Base-by-base conservation (phyloP, 2,329 filamentous ascomycete species). In the Penicillium decumbens region DNA sequence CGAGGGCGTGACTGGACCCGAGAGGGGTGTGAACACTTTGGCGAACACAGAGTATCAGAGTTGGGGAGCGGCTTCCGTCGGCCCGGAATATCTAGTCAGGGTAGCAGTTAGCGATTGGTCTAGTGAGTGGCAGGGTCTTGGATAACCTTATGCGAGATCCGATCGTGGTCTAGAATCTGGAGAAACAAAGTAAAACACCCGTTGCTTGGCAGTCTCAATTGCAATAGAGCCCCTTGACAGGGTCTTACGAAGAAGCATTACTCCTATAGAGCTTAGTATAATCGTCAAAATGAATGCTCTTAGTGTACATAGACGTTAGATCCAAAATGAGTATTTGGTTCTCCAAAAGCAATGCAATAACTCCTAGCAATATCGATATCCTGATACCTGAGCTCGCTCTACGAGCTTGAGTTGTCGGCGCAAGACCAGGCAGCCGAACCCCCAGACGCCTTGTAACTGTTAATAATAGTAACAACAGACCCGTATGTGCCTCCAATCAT, bases 401-500 rank as follows among this genome's bases (percentile, higher is more conserved):
- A 37, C 25, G 47, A 49, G 23, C 29, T 44, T 15, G 72, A 72
- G 59, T 76, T 75, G 45, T 76, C 73, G 0, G 70, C 69, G 41
- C 73, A 76, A 3, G 72, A 71, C 66, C 70, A 75, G 0, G 71
- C 71, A 5, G 59, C 55, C 0, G 70, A 68, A 0, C 70, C 71
- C 1, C 69, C 70, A 2, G 61, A 61, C 4, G 51, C 51, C 18
- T 61, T 60, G 43, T 76, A 74, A 1, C 62, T 62, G 4, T 70
- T 61, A 4, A 72, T 68, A 39, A 75, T 72, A 1, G 58, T 65
- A 6, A 74, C 64, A 2, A 77, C 58, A 0, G 72, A 72, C 0
- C 72, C 74, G 40, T 76, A 77, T 0, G 73, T 75, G 0, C 74
- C 75, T 3, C 63, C 71, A 39, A 77, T 52, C 63, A 70, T 76